phyloP scores from a whole-genome alignment of 768 basidiomycete genomes.

The Trametes meyenii region DNA sequence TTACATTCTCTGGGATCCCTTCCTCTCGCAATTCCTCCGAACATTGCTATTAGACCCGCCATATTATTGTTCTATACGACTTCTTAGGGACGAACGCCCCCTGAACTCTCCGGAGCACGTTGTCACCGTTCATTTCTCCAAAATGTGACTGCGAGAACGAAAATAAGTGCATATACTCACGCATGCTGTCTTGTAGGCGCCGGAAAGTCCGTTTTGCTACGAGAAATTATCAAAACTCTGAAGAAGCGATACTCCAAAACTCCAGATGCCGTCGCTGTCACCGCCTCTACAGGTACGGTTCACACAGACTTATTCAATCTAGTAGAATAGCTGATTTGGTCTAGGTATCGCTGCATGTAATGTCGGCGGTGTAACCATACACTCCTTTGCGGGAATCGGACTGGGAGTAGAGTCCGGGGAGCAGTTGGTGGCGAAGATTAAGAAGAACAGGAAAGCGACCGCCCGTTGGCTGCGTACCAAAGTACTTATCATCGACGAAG shows the following conservation, averaged over 20 bases:
- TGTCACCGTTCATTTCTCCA: not conserved
- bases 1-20: too few relatives aligned
- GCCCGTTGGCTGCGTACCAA: conserved; percentile 83
- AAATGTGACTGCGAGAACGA: not conserved
- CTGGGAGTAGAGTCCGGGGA: conserved; percentile 70
- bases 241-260: conserved; percentile 53
- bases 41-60: not conserved
- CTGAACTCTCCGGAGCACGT: too few relatives aligned
- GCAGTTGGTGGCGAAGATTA: conserved; percentile 64
- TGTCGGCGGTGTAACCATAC: conserved; percentile 93
- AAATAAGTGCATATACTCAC: conserved; percentile 13
- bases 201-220: conserved; percentile 92
- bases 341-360: conserved; percentile 95
- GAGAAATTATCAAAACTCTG: conserved; percentile 85
- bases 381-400: conserved; percentile 95
- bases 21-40: not conserved
- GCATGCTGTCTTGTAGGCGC: conserved; percentile 62
- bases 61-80: too few relatives aligned
- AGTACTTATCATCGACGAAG: conserved; percentile 84
- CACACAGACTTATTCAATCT: not conserved
- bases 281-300: conserved; percentile 83
- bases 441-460: conserved; percentile 82
- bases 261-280: conserved; percentile 84
- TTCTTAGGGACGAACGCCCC: not conserved
- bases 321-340: not conserved